Base-by-base conservation (phyloP, 352 stramenopile species). In the Ochromonadaceae sp. region DNA sequence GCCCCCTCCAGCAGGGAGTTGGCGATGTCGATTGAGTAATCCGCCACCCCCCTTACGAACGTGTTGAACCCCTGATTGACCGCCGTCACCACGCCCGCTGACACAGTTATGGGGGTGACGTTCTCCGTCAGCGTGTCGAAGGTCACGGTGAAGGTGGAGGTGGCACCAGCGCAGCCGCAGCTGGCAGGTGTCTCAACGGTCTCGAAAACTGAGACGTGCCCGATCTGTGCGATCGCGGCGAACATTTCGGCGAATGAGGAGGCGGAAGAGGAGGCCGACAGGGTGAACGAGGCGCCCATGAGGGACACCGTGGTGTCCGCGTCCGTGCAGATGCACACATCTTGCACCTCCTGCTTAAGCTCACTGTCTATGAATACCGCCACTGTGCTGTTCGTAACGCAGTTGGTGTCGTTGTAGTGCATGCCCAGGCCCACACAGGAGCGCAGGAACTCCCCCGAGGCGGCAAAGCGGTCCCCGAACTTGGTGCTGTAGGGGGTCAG, bases 1-100 rank as follows among this genome's bases (percentile, higher is more conserved):
- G 15, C 30, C 35, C 25, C 25, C 14, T 10, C 3, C 4, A 63
- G 40, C 5, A 28, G 3, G 26, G 36, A 2, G 26, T 4, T 12
- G 2, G n/a, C 9, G 15, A 63, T 20, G 25, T 12, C 26, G 20
- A 30, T 20, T 26, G 55, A 39, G 41, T 63, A 63, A n/a, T 12
- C 10, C n/a, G 55, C 5, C 20, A 63, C 28, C 14, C 55, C 55
- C 1, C 15, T 3, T 52, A 63, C 55, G 38, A 63, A 63, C 31
- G 36, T 39, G 28, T 22, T 9, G 25, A 26, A 7, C 5, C 55
- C 55, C 17, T 12, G 20, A 30, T 2, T 34, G 9, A 47, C 25
- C 20, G 25, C 34, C 7, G 7, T 25, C 9, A 31, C n/a, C 17
- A 3, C 30, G 20, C 55, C 55, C 41, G n/a, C 26, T 26, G 7